A percentile compares a stretch with the other conserved stretches of the same genome.
phyloP scores from a whole-genome alignment of 2,329 filamentous ascomycete species.

The Talaromyces sp. region DNA sequence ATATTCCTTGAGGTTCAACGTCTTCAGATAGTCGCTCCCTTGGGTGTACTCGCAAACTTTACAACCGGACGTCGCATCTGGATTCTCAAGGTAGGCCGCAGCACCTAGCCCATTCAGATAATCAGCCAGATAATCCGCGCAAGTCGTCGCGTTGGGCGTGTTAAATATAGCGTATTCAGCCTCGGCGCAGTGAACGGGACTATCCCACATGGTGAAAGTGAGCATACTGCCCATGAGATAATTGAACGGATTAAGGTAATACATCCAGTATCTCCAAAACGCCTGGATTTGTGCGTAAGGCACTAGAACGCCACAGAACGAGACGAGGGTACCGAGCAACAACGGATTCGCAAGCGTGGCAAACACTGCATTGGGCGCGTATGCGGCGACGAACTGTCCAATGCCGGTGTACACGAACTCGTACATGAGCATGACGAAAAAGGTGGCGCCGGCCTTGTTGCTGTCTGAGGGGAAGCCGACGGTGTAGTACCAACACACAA shows the following conservation, averaged over 20 bases:
- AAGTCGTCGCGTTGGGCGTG: constrained; percentile 47
- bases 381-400: constrained; percentile 77
- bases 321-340: constrained; percentile 67
- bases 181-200: constrained; percentile 46
- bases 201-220: constrained; percentile 50
- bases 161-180: constrained; percentile 50
- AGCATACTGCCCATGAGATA: constrained; percentile 59
- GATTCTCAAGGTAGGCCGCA: constrained; percentile 56
- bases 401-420: constrained; percentile 67
- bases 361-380: constrained; percentile 64
- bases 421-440: constrained; percentile 70
- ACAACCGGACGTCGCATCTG: constrained; percentile 55
- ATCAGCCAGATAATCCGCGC: constrained; percentile 53
- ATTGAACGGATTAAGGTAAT: constrained; percentile 60
- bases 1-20: constrained; percentile 58
- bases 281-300: constrained; percentile 60
- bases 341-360: constrained; percentile 71
- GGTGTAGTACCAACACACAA: constrained; percentile 67
- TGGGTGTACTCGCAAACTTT: constrained; percentile 58
- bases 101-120: constrained; percentile 50
- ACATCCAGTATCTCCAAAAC: constrained; percentile 68
- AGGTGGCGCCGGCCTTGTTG: constrained; percentile 45
- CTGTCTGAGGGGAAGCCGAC: constrained; percentile 62
- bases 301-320: constrained; percentile 70
- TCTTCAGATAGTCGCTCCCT: constrained; percentile 59